These are phyloP conservation scores for Cenchrus fungigraminus DNA, from an alignment of 176 grass and related monocot species.

Conservation along the genomic window DNA sequence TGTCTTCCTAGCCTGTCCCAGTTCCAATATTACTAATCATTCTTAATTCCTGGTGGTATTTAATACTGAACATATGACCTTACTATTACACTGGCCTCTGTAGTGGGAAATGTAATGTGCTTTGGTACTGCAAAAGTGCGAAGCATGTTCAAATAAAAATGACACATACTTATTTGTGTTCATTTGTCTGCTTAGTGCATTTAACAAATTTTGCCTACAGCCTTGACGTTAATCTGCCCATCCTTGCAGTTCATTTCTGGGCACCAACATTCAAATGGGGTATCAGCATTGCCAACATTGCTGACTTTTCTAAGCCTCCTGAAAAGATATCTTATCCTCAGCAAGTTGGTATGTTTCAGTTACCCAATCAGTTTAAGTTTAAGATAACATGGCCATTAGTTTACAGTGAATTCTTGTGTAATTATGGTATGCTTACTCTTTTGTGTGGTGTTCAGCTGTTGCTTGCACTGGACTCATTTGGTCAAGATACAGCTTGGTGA, in stretches of 20 bases:
- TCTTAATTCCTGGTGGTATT: neutral
- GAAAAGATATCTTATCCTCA: constrained; percentile 96
- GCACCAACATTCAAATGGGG: constrained; percentile 97
- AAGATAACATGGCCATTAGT: neutral
- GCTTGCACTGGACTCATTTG: constrained; percentile 66
- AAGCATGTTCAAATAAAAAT: neutral
- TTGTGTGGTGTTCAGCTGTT: constrained; percentile 65
- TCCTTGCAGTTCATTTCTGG: constrained; percentile 85
- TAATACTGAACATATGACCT: neutral
- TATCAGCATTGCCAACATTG: constrained; percentile 94
- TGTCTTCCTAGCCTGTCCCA: neutral
- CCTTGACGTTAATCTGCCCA: neutral
- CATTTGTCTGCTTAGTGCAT: neutral
- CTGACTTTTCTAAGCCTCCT: constrained; percentile 90
- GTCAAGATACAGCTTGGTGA: constrained; percentile 75
- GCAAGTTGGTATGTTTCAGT: constrained; percentile 76
- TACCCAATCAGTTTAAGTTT: constrained; percentile 16
- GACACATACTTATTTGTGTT: neutral
- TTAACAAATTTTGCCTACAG: neutral
- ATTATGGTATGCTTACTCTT: constrained; percentile 19
- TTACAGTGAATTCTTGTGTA: constrained; percentile 27
- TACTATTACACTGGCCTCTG: neutral
- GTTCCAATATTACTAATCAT: neutral
- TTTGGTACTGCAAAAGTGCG: neutral
- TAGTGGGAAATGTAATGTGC: neutral